These are phyloP conservation scores for Trichosporon coremiiforme DNA, from an alignment of 1,284 basidiomycete genomes.

Conservation along the genomic window DNA sequence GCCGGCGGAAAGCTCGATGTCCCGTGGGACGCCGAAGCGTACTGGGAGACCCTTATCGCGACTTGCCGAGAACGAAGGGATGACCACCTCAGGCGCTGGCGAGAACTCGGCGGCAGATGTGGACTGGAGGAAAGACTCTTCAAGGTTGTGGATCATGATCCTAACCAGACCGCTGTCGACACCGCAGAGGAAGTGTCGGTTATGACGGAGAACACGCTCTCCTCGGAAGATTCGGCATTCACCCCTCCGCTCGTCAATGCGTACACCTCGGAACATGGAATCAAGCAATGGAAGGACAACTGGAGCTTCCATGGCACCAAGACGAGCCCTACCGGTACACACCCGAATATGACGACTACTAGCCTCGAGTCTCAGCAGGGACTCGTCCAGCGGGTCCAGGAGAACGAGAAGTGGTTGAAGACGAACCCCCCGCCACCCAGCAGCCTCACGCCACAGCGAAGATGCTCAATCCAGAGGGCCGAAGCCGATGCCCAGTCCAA, in stretches of 20 bases:
- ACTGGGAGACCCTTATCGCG: slow-evolving; percentile 42
- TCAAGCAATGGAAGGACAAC: slow-evolving; percentile 16
- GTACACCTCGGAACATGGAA: slow-evolving; percentile 10
- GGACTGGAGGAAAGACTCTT: slow-evolving; percentile 44
- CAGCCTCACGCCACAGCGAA: neutral
- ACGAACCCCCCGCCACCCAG: neutral
- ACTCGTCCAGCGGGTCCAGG: neutral
- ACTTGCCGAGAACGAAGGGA: slow-evolving; percentile 37
- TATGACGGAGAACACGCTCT: neutral
- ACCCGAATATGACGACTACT: neutral
- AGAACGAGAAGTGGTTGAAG: slow-evolving; percentile 7
- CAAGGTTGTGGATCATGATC: slow-evolving; percentile 28
- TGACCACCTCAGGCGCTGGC: slow-evolving; percentile 38
- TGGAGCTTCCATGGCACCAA: slow-evolving; percentile 10
- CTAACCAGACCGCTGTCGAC: neutral
- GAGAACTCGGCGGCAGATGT: slow-evolving; percentile 36
- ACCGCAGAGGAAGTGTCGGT: neutral
- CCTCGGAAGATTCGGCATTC: neutral
- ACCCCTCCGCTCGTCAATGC: neutral
- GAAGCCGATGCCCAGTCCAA: neutral
- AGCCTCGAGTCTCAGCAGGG: slow-evolving; percentile 11
- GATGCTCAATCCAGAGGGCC: neutral
- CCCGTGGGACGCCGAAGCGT: slow-evolving; percentile 43
- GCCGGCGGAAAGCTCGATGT: slow-evolving; percentile 39
- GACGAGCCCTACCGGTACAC: neutral